Evolutionary conservation across 2,329 filamentous ascomycete species (phyloP), one percentile per base, ranked within the genome.

Genomic region (Tolypocladium endophyticum): DNA sequence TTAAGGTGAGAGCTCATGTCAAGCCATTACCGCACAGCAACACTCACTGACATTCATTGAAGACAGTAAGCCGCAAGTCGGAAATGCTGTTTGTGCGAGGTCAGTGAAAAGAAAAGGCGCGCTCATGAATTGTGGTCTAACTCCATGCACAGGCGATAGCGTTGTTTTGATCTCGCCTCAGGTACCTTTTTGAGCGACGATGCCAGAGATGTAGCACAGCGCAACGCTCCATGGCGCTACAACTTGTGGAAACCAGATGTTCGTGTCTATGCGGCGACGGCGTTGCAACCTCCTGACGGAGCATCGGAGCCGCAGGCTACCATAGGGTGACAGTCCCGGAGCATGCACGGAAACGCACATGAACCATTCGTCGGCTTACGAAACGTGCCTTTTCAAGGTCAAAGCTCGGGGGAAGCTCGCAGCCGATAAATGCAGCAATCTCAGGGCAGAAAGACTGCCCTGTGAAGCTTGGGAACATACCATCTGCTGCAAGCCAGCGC

Each of bases 21-120:
- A 23, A 4, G 30, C 8, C 11, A 20, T 16, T 1, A 8, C 20
- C 6, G 12, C 14, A 14, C 25, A 8, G 3, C 38, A 18, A 20
- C 28, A 6, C 39, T n/a, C 38, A n/a, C 63, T 68, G 33, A 70
- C 59, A 0, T 4, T 28, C n/a, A 35, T 23, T 57, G 6, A 64
- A 96, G 89, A 96, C 92, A 18, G 86, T 94, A 63, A 96, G 93
- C 78, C 96, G 96, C 77, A 95, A 97, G 74, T 95, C 92, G 52
- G 94, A 97, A 73, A 99, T 99, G 94, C 79, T 99, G 25, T 99
- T 99, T 73, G 93, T 99, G 61, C 82, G 94, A 89, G 93, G 92
- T 93, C 77, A 63, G 82, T 74, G n/a, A 11, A 9, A 30, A 7
- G 45, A 14, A n/a, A 7, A 8, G 39, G 16, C 39, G 43, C 25